These are phyloP conservation scores for Glycine tomentella DNA, from an alignment of 306 rosid species.

Conservation along the genomic window DNA sequence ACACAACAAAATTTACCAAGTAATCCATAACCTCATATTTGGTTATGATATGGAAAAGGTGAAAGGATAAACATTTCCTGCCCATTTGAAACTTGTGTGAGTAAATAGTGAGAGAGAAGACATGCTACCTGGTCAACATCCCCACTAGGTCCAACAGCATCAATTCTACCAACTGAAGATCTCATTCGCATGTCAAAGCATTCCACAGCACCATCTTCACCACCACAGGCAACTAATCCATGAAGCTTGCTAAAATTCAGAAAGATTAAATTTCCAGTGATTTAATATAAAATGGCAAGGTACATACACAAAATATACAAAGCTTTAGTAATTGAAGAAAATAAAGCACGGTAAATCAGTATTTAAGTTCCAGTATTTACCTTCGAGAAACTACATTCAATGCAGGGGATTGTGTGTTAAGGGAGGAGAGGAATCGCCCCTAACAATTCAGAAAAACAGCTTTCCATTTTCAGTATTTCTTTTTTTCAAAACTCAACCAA, in stretches of 20 bases:
- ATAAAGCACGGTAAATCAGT: conserved; percentile 37
- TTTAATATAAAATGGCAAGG: conserved; percentile 36
- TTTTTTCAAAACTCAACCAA: conserved; percentile 22
- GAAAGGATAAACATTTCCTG: conserved; percentile 19
- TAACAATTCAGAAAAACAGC: conserved; percentile 47
- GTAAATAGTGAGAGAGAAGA: conserved; percentile 36
- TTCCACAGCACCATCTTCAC: conserved; percentile 95
- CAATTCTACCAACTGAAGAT: conserved; percentile 91
- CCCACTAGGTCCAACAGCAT: conserved; percentile 80
- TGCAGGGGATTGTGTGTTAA: conserved; percentile 82
- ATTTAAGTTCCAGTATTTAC: conserved; percentile 53
- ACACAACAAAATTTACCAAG: conserved; percentile 10
- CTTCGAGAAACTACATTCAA: conserved; percentile 91
- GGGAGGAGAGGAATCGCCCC: conserved; percentile 91
- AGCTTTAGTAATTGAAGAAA: conserved; percentile 37
- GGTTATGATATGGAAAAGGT: conserved; percentile 18
- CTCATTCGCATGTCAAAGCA: conserved; percentile 86
- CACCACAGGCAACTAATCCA: conserved; percentile 96
- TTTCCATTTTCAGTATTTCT: conserved; percentile 7
- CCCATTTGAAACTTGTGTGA: conserved; percentile 35
- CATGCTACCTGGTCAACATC: conserved; percentile 74
- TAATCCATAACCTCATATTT: conserved; percentile 16
- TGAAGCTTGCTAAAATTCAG: conserved; percentile 77
- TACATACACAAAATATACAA: conserved; percentile 30
- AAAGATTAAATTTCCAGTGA: conserved; percentile 30